Base-by-base conservation (phyloP, 1,284 basidiomycete species). In the Malassezia furfur region DNA sequence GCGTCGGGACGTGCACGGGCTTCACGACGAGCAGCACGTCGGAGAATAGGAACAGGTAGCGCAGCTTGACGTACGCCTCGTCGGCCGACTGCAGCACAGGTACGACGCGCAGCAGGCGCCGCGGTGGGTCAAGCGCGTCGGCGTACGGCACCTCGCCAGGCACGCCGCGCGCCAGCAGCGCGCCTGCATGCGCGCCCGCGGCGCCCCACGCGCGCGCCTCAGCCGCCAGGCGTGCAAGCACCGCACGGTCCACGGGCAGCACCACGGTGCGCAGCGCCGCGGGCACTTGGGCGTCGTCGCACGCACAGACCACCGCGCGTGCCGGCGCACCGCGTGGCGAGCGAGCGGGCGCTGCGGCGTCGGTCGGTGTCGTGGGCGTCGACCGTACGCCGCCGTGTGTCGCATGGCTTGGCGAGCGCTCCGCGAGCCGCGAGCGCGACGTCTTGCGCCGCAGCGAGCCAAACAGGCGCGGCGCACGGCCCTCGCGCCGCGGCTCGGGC, bases 71-170 rank as follows among this genome's bases (percentile, higher is more conserved):
- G 1, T 87, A 91, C 67, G 91, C 87, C 34, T 84, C 81, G 76
- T 91, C 91, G 67, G 90, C 89, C 6, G 96, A 88, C 76, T 98
- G 93, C 15, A 96, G 79, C 14, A 94, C 87, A 2, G 90, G 86
- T 5, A 86, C 85, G 3, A 86, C 85, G 37, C 90, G 78, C 15
- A 94, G 77, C 22, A 96, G 78, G 71, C 86, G 88, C 39, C 93
- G 81, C 5, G 87, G 86, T 17, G 91, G 88, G 62, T 88, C 84
- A 39, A 82, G 81, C 65, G 77, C 70, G 44, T 75, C 62, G n/a
- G 41, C 41, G 28, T 37, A 30, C 5, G 56, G 40, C 6, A 62
- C 46, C 17, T 44, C 43, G 9, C 32, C 41, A 1, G 57, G 57
- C 12, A 59, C 34, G 30, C 28, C 19, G 8, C 48, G n/a, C 43